Evolutionary conservation across 2,329 filamentous ascomycete genomes (phyloP), one percentile per base, ranked within the genome.

Genomic region (Cercospora nicotianae): DNA sequence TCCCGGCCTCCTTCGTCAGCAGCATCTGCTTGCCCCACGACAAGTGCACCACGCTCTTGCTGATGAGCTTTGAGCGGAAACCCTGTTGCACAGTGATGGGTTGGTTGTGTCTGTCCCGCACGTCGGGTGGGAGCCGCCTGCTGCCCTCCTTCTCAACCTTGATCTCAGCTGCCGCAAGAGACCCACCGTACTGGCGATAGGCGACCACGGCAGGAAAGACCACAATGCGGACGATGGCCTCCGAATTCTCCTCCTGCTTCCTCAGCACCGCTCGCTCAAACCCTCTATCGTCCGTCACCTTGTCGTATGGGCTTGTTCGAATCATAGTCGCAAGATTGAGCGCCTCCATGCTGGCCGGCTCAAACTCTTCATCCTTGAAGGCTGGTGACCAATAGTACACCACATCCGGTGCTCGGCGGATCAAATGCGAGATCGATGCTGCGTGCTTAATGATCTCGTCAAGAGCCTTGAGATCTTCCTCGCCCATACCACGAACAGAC

Each of bases 341-440:
- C 23, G 70, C 71, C 31, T 75, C 73, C 76, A 77, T 77, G 36
- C 72, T 70, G 1, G 61, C 66, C 1, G 70, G 74, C 26, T 76
- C 73, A 60, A 75, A 77, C 33, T 74, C 73, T 63, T 75, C 73
- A 51, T 77, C 76, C 51, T 78, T 78, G 75, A 77, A 77, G 0
- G 74, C 71, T 7, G 74, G 71, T 20, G 73, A 67, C 68, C 74
- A 77, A 69, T 76, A 73, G 69, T 75, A 78, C 26, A 77, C 66
- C 13, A 72, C 72, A 42, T 75, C 67, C 31, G 60, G 64, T 8
- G 67, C 64, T 8, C 26, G 60, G 23, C 74, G 75, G 66, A 77
- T 75, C 62, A 64, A 20, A 26, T 59, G 28, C 13, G 69, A 72
- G 12, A 77, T 62, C 7, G 65, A 23, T 6, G 68, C 72, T 12